A percentile compares a stretch with the other conserved stretches of the same genome.
These are phyloP conservation scores for Glycine tomentella DNA, from an alignment of 306 rosid genomes.

Conservation along the genomic window DNA sequence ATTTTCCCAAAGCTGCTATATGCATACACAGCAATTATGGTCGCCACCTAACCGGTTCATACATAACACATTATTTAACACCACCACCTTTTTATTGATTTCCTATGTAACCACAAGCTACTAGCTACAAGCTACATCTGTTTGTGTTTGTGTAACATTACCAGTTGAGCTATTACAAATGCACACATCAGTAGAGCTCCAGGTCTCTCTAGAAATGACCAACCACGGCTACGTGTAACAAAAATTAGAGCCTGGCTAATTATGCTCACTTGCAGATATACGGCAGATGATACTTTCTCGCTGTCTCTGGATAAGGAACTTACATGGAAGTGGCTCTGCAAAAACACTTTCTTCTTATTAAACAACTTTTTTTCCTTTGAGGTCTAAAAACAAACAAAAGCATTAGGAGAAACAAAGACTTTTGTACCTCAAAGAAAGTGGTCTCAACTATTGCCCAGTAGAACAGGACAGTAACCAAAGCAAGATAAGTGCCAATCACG, in stretches of 20 bases:
- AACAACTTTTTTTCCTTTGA: slow-evolving; percentile 13
- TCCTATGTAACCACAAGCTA: background rate
- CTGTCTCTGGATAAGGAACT: slow-evolving; percentile 61
- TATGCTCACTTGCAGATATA: slow-evolving; percentile 87
- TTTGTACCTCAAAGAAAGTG: slow-evolving; percentile 75
- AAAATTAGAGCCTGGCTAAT: slow-evolving; percentile 92
- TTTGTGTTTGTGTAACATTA: slow-evolving; percentile 33
- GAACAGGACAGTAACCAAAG: slow-evolving; percentile 79
- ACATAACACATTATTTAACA: too few species aligned
- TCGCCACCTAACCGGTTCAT: slow-evolving; percentile 68
- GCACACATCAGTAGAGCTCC: slow-evolving; percentile 79
- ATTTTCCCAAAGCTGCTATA: slow-evolving; percentile 74
- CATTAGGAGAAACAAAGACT: slow-evolving; percentile 7
- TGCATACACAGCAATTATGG: slow-evolving; percentile 85
- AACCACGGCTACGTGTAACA: slow-evolving; percentile 80
- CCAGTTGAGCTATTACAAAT: slow-evolving; percentile 85
- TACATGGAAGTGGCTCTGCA: slow-evolving; percentile 71
- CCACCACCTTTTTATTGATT: background rate
- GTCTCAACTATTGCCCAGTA: slow-evolving; percentile 72
- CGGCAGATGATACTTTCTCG: slow-evolving; percentile 76
- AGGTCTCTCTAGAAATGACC: slow-evolving; percentile 84
- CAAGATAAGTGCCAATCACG: slow-evolving; percentile 86
- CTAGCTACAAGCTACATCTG: too few species aligned
- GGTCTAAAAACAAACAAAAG: background rate
- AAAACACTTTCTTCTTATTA: too few species aligned